Evolutionary conservation across 305 asterid species (phyloP), one percentile per base, ranked within the genome.

Genomic region (Rubia peregrina): DNA sequence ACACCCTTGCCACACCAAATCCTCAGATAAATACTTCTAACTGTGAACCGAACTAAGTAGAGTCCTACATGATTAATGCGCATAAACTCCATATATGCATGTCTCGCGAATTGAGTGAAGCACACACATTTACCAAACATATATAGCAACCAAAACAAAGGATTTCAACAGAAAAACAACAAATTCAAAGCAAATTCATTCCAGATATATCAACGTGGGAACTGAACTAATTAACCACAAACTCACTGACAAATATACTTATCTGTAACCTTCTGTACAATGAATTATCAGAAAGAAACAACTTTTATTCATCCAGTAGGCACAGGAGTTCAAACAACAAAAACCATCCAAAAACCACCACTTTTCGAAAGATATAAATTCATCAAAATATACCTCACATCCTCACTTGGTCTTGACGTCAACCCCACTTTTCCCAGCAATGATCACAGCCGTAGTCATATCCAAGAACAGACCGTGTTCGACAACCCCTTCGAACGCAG

Each of bases 401-500:
- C 68, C 21, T 90, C 85, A 91, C 84, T 89, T 89, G 70, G 80
- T 81, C 87, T 85, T 78, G 65, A 91, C 84, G 44, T 76, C 76
- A 16, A 89, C 95, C 21, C 98, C 96, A 61, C 63, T 72, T 63
- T 86, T 83, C 21, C 96, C 97, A 19, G 95, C 94, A 63, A 90
- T 86, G 30, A 92, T 87, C 60, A 87, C 92, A 1, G 91, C 95
- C 44, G 92, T 86, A 10, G 91, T 73, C 97, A 92, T 88, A 80
- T 86, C 90, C 82, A 88, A 77, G 82, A 90, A 87, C 85, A 87
- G 71, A 0, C 97, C 96, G 74, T 92, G 98, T 75, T 91, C 98
- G 70, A 90, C 98, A 70, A 90, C 96, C 26, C 98, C 95, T 81
- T 90, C 95, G 16, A 89, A 70, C 0, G 85, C 77, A 17, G 89